These are phyloP conservation scores for Hymenoscyphus repandus DNA, from an alignment of 2,329 filamentous ascomycete species.

Conservation along the genomic window DNA sequence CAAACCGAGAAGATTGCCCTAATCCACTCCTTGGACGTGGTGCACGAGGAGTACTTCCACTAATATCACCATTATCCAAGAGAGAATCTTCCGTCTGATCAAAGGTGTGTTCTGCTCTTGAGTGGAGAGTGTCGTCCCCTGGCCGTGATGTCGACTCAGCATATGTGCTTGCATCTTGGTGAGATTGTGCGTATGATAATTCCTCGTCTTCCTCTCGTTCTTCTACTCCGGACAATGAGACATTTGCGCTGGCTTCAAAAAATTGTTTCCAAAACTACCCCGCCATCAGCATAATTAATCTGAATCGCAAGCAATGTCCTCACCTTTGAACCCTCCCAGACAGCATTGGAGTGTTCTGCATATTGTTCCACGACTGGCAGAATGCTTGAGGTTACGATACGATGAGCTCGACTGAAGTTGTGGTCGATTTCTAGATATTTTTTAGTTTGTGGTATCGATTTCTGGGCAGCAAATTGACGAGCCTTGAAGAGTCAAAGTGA, in stretches of 20 bases:
- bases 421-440: conserved; percentile 77
- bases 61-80: conserved; percentile 57
- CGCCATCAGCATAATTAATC: conserved; percentile 14
- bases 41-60: conserved; percentile 63
- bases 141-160: conserved; percentile 33
- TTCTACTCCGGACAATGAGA: conserved; percentile 92
- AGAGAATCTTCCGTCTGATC: conserved; percentile 55
- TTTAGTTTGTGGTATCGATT: conserved; percentile 10
- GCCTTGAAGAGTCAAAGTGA: conserved; percentile 93
- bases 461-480: conserved; percentile 15
- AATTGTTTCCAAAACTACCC: conserved; percentile 98
- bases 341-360: conserved; percentile 83
- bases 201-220: conserved; percentile 61
- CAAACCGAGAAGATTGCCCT: conserved; percentile 45
- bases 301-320: conserved; percentile 4
- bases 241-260: conserved; percentile 96
- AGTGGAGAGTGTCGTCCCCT: conserved; percentile 26
- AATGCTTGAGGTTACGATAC: conserved; percentile 91
- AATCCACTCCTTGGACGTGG: conserved; percentile 44
- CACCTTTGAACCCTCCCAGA: conserved; percentile 96
- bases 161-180: conserved; percentile 29
- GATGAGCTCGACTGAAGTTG: conserved; percentile 95
- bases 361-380: conserved; percentile 93
- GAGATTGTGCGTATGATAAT: conserved; percentile 35
- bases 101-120: conserved; percentile 27